Evolutionary conservation across 208 protist species (phyloP).

Genomic region (Blastocrithidia nonstop): DNA sequence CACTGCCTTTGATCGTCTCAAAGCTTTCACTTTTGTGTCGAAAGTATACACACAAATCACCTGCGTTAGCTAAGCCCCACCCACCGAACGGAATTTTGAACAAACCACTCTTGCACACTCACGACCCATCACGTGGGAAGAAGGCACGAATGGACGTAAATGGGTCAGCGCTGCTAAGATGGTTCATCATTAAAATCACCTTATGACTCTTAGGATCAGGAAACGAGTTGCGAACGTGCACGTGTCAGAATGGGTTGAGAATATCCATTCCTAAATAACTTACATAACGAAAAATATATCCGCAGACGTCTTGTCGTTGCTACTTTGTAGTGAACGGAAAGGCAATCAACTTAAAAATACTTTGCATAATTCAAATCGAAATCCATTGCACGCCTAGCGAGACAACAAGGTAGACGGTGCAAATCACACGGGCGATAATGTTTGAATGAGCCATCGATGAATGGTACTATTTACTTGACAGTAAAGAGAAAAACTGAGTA

Average conservation of each 20-base stretch:
- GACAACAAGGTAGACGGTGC: slow-evolving; percentile 39
- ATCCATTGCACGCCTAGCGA: slow-evolving; percentile 35
- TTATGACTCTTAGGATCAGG: slow-evolving; percentile 39
- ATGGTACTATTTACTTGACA: no score
- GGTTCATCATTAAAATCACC: slow-evolving; percentile 77
- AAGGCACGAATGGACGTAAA: slow-evolving; percentile 57
- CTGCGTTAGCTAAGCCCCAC: slow-evolving; percentile 59
- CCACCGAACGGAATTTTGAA: slow-evolving; percentile 77
- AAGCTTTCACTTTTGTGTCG: slow-evolving; percentile 54
- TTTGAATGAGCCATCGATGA: slow-evolving; percentile 1
- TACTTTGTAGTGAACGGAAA: slow-evolving; percentile 45
- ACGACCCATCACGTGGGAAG: slow-evolving; percentile 55
- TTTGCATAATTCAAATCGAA: slow-evolving; percentile 44
- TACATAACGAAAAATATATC: slow-evolving; percentile 52
- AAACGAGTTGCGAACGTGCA: slow-evolving; percentile 46
- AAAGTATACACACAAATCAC: slow-evolving; percentile 62
- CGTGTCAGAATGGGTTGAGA: slow-evolving; percentile 72
- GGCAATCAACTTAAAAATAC: slow-evolving; percentile 32
- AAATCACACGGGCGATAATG: slow-evolving; percentile 20
- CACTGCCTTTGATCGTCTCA: slow-evolving; percentile 63
- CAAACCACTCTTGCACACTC: slow-evolving; percentile 63
- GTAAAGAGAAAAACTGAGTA: slow-evolving; percentile 3
- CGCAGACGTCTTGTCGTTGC: slow-evolving; percentile 50
- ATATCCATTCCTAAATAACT: slow-evolving; percentile 40
- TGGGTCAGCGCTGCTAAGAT: slow-evolving; percentile 63